A percentile compares a stretch with the other conserved stretches of the same genome.
phyloP scores from a whole-genome alignment of 2,329 filamentous ascomycete species.

The Colletotrichum magnum region DNA sequence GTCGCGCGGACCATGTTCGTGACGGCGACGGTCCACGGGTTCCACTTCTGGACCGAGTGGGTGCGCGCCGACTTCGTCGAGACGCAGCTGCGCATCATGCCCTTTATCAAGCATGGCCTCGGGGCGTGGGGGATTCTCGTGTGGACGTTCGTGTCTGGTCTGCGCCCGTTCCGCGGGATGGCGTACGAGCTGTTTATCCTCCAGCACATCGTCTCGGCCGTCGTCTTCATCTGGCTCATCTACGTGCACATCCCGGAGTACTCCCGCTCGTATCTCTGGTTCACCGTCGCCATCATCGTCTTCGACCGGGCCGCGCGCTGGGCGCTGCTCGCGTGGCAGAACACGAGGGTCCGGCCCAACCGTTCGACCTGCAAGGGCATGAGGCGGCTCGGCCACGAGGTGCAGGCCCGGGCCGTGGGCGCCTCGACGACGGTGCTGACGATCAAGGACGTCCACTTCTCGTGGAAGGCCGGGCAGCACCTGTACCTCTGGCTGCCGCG shows the following conservation, averaged over 20 bases:
- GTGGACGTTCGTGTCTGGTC: slow-evolving; percentile 75
- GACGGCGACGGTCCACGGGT: slow-evolving; percentile 78
- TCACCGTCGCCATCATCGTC: slow-evolving; percentile 72
- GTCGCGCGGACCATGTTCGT: slow-evolving; percentile 78
- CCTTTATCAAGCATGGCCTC: slow-evolving; percentile 70
- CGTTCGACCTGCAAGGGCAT: slow-evolving; percentile 61
- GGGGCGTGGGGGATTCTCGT: slow-evolving; percentile 76
- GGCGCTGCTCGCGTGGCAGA: slow-evolving; percentile 65
- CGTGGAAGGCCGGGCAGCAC: slow-evolving; percentile 72
- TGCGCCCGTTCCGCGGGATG: slow-evolving; percentile 75
- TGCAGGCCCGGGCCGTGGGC: slow-evolving; percentile 63
- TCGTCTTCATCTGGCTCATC: slow-evolving; percentile 73
- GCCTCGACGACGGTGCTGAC: slow-evolving; percentile 69
- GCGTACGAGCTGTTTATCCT: slow-evolving; percentile 79
- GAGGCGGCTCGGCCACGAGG: slow-evolving; percentile 66
- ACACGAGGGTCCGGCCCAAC: slow-evolving; percentile 60
- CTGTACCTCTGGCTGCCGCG: slow-evolving; percentile 73
- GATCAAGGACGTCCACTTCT: slow-evolving; percentile 71
- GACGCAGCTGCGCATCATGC: slow-evolving; percentile 71
- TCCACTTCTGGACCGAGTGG: slow-evolving; percentile 78
- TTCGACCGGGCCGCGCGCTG: slow-evolving; percentile 73
- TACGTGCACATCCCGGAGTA: slow-evolving; percentile 74
- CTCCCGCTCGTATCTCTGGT: slow-evolving; percentile 75
- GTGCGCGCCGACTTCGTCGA: slow-evolving; percentile 70
- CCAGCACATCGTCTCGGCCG: slow-evolving; percentile 75